Percentiles rank a stretch among this genome's conserved stretches.
Evolutionary conservation across 1,284 basidiomycete genomes (phyloP).

Genomic region (Cryptococcus sp.): DNA sequence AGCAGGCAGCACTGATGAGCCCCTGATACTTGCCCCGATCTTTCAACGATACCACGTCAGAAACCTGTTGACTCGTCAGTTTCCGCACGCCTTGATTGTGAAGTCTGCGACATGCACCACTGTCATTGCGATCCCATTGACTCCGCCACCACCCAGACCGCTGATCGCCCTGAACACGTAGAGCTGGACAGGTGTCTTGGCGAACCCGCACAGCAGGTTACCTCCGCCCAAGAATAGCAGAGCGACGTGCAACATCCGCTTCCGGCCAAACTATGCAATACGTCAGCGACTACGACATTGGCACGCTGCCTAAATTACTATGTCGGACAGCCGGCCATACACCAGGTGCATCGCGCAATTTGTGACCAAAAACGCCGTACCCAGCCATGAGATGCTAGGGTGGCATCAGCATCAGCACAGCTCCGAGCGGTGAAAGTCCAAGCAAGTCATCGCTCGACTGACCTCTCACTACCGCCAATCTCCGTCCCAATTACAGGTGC

Average conservation of each 20-base stretch:
- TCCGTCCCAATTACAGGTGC: constrained; percentile 35
- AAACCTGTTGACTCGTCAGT: constrained; percentile 18
- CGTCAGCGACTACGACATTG: too few relatives aligned
- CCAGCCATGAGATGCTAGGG: constrained; percentile 43
- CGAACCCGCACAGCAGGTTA: constrained; percentile 38
- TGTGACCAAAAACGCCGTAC: constrained; percentile 39
- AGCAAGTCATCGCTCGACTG: too few relatives aligned
- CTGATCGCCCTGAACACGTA: constrained; percentile 52
- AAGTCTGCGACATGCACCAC: constrained; percentile 40
- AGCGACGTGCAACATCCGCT: constrained; percentile 32
- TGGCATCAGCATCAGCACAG: too few relatives aligned
- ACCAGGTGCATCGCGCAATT: constrained; percentile 43
- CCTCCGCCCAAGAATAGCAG: constrained; percentile 31
- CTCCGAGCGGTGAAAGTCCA: too few relatives aligned
- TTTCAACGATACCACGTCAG: constrained; percentile 53
- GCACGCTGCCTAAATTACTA: too few relatives aligned
- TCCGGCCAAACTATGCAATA: too few relatives aligned
- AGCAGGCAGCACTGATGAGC: constrained; percentile 26
- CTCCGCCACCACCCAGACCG: constrained; percentile 56
- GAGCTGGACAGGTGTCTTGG: constrained; percentile 36
- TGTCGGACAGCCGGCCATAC: constrained; percentile 37
- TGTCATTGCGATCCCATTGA: constrained; percentile 54
- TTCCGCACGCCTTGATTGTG: neutral
- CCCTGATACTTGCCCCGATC: constrained; percentile 55
- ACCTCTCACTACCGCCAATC: too few relatives aligned